Percentiles rank a stretch among this genome's conserved stretches.
These are phyloP conservation scores for Blastobotrys persicus DNA, from an alignment of 1,139 yeast genomes.

Conservation along the genomic window DNA sequence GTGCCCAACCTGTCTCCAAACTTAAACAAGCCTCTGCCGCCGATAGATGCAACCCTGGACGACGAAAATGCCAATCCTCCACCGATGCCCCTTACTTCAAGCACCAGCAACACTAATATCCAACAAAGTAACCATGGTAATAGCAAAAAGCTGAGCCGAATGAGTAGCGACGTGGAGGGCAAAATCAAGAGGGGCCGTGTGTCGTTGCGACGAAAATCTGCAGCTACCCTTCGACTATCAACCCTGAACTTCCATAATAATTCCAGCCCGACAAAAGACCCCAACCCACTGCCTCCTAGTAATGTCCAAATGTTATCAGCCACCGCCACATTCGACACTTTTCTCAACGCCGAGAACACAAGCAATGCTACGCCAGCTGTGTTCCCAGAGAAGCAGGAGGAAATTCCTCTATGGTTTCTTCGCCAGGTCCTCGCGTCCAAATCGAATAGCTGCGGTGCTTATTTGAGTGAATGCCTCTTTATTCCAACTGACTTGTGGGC, in stretches of 20 bases:
- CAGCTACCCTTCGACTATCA: conserved; percentile 20
- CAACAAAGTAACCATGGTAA: not conserved
- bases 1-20: not conserved
- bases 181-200: conserved; percentile 18
- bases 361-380: conserved; percentile 6
- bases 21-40: conserved; percentile 2
- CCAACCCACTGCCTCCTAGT: conserved; percentile 12
- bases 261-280: conserved; percentile 6
- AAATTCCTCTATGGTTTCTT: conserved; percentile 27
- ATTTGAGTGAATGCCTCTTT: conserved; percentile 23
- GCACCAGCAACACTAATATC: conserved; percentile 1
- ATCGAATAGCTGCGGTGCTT: conserved; percentile 26
- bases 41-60: conserved; percentile 1
- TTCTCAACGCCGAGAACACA: conserved; percentile 6
- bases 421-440: conserved; percentile 25
- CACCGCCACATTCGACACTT: conserved; percentile 16
- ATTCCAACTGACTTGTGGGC: conserved; percentile 27
- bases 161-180: conserved; percentile 20
- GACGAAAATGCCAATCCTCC: conserved; percentile 8
- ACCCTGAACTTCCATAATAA: conserved; percentile 14
- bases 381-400: conserved; percentile 11
- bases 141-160: conserved; percentile 15
- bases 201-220: conserved; percentile 22
- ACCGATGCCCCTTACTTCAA: conserved; percentile 3
- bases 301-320: conserved; percentile 13